phyloP scores from a whole-genome alignment of 2,329 filamentous ascomycete genomes.

The Exophiala sp. region DNA sequence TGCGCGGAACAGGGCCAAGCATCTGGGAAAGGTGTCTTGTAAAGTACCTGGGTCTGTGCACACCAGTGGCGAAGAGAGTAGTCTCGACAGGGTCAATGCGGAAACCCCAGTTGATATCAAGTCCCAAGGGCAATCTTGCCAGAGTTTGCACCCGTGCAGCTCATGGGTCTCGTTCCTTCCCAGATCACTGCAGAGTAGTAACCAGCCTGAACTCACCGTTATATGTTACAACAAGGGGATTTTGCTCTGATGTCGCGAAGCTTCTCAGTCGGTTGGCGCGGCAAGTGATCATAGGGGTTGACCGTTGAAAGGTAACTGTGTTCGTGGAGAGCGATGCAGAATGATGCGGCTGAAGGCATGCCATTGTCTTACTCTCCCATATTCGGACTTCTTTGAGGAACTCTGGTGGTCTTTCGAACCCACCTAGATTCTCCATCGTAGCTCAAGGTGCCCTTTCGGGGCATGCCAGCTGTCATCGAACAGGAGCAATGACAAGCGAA shows the following conservation, averaged over 20 bases:
- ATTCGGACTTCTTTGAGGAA: neutral
- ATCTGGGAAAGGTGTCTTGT: too few species aligned
- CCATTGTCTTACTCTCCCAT: neutral
- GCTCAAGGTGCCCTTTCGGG: neutral
- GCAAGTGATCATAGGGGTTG: neutral
- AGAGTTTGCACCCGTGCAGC: too few species aligned
- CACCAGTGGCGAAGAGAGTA: neutral
- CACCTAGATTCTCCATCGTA: neutral
- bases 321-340: neutral
- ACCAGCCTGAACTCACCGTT: too few species aligned
- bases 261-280: neutral
- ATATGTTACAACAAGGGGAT: too few species aligned
- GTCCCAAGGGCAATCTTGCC: too few species aligned
- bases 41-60: too few species aligned
- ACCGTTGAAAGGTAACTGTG: neutral
- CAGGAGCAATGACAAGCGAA: slow-evolving; percentile 8
- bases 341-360: neutral
- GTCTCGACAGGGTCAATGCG: too few species aligned
- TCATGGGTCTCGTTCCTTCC: too few species aligned
- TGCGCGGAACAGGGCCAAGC: neutral
- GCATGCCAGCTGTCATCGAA: slow-evolving; percentile 4
- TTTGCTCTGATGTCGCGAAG: too few species aligned
- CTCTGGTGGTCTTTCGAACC: neutral
- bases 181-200: too few species aligned
- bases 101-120: too few species aligned